phyloP scores from a whole-genome alignment of 768 basidiomycete species.

The Tulasnella sp. region DNA sequence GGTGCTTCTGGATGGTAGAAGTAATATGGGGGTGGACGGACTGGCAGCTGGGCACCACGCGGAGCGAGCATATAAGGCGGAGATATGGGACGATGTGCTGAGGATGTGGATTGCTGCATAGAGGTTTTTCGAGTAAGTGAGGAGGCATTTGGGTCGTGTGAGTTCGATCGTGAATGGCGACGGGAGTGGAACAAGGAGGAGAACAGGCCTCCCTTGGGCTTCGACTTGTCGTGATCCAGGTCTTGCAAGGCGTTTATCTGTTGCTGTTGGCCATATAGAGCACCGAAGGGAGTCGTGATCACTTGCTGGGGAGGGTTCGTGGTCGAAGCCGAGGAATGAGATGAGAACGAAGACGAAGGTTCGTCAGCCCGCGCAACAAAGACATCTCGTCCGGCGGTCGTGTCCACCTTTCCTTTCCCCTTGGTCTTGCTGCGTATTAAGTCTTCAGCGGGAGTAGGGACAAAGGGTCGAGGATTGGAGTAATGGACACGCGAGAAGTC shows the following conservation, averaged over 20 bases:
- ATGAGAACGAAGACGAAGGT: constrained; percentile 32
- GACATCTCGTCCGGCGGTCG: constrained; percentile 2
- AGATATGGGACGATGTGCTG: constrained; percentile 22
- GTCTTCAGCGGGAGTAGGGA: constrained; percentile 16
- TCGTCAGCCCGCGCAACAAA: constrained; percentile 15
- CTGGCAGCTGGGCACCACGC: neutral
- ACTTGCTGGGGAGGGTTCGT: constrained; percentile 32
- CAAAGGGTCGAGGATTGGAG: constrained; percentile 29
- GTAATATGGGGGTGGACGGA: constrained; percentile 18
- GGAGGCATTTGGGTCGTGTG: neutral
- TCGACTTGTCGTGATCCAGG: neutral
- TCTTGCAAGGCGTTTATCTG: neutral
- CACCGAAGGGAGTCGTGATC: constrained; percentile 16
- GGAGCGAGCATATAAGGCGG: constrained; percentile 30
- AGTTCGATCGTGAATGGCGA: constrained; percentile 1
- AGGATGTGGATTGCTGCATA: constrained; percentile 10
- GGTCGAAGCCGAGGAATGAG: constrained; percentile 32
- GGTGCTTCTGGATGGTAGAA: constrained; percentile 34
- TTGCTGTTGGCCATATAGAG: neutral
- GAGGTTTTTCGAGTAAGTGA: constrained; percentile 3
- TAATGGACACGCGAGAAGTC: constrained; percentile 31
- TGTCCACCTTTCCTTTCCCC: constrained; percentile 18
- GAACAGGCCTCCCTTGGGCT: constrained; percentile 3
- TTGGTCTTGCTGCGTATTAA: constrained; percentile 30
- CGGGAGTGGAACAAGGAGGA: constrained; percentile 11